Base-by-base conservation (phyloP, 176 grass and related monocot species). In the Cenchrus purpureus region DNA sequence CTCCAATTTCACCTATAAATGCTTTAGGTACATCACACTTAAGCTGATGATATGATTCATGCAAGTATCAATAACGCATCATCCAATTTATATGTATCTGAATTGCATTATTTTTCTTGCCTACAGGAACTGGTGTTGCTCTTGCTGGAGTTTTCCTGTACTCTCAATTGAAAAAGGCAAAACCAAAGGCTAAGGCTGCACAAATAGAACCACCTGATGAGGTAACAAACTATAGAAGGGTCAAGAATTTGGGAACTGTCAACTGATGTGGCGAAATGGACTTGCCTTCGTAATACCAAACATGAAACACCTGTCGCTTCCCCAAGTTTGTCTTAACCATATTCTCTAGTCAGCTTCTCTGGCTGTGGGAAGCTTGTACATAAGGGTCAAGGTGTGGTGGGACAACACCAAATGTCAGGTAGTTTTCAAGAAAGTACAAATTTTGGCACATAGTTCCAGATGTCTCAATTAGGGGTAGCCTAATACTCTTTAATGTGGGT, bases 1-100 rank as follows among this genome's bases (percentile, higher is more conserved):
- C 87, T 88, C 91, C 87, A 55, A 87, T 97, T 81, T 94, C 89
- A 64, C 76, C 89, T 90, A 86, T 94, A 61, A 97, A 97, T 65
- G 90, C 87, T 31, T 62, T 97, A 52, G 94, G 94, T 93, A 87
- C 40, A 77, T 44, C 51, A 65, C 28, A 56, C 31, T 69, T 7
- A 56, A 64, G 49, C 19, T 22, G 28, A 51, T 49, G 0, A 12
- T 65, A 64, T 71, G 71, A 56, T 79, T 59, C 12, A n/a, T 50
- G 34, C 19, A 12, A 57, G 2, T 79, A 16, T 44, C 82, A 68
- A 58, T 45, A 67, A 29, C 60, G 61, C 34, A 7, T 12, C n/a
- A 28, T 69, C 13, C 15, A 65, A 50, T 57, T 53, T 56, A 65
- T 75, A 7, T 73, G n/a, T 64, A 8, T 80, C 69, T 70, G 55